Evolutionary conservation across 371 early-diverging fungal species (phyloP), one percentile per base, ranked within the genome.

Genomic region (Amoeboradix gromovi): DNA sequence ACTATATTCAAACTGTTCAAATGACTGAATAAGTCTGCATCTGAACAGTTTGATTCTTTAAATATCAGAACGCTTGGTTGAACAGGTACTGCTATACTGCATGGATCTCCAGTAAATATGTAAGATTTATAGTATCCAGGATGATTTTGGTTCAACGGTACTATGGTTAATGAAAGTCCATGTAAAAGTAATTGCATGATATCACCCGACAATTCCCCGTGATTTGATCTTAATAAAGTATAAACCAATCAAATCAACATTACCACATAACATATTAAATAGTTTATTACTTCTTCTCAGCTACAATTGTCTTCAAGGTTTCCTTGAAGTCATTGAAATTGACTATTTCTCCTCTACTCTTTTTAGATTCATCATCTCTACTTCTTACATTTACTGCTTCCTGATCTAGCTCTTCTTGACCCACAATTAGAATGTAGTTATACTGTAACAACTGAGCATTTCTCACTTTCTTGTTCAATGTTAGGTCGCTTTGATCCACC

Each of bases 381-480:
- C 76, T 77, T 30, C 94, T 88, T 71, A 90, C 86, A 74, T 96
- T 96, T 73, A 98, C 94, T 12, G 88, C 84, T 29, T 82, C 73
- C 31, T 85, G 84, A 22, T 80, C 75, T 74, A 80, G 80, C 78
- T 99, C 99, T 75, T 92, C 88, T 30, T 81, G 84, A 67, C 99
- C 99, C 31, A 99, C 97, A 65, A 98, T 89, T 72, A 91, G 82
- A 69, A 83, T 78, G 74, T 87, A 86, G 82, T 92, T 91, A 79
- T 86, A 97, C 71, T 91, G 94, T 30, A 86, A 80, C 65, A 85
- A 79, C 74, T 89, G 81, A 66, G 88, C 88, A 71, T 83, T 86
- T 68, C 91, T 85, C 72, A 99, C 89, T 86, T 92, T 95, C 84
- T 98, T 97, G 78, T 88, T 89, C 71, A 98, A 77, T 1, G 93